A percentile compares a stretch with the other conserved stretches of the same genome.
Evolutionary conservation across 257 asterid genomes (phyloP).

Genomic region (Solanum peruvianum): DNA sequence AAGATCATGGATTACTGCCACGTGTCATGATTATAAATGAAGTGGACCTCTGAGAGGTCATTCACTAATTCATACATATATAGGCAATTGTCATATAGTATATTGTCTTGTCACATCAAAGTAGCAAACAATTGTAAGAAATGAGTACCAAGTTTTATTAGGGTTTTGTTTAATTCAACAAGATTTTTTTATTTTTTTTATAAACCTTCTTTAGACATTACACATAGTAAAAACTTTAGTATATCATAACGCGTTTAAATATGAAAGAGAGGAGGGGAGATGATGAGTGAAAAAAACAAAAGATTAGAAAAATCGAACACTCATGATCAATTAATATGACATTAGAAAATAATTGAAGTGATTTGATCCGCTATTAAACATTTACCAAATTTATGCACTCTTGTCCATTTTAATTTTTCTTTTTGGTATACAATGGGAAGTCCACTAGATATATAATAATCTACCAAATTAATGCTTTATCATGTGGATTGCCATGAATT

Average conservation of each 20-base stretch:
- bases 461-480: neutral
- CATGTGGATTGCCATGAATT: slow-evolving; percentile 2
- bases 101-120: slow-evolving; percentile 44
- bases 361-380: neutral
- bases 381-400: neutral
- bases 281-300: neutral
- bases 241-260: neutral
- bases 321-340: neutral
- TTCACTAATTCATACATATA: neutral
- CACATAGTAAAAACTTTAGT: neutral
- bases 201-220: too few species aligned
- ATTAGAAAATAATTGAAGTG: neutral
- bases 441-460: slow-evolving; percentile 4
- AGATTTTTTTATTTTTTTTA: neutral
- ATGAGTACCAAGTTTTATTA: neutral
- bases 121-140: neutral
- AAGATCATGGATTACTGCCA: slow-evolving; percentile 24
- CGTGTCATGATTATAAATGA: slow-evolving; percentile 4
- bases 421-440: neutral
- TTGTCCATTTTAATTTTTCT: neutral
- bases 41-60: slow-evolving; percentile 22
- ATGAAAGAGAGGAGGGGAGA: neutral
- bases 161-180: neutral
- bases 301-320: neutral
- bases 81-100: slow-evolving; percentile 4